Percentiles rank a stretch among this genome's conserved stretches.
Evolutionary conservation across 2,329 filamentous ascomycete species (phyloP).

Genomic region (Fusarium sp.): DNA sequence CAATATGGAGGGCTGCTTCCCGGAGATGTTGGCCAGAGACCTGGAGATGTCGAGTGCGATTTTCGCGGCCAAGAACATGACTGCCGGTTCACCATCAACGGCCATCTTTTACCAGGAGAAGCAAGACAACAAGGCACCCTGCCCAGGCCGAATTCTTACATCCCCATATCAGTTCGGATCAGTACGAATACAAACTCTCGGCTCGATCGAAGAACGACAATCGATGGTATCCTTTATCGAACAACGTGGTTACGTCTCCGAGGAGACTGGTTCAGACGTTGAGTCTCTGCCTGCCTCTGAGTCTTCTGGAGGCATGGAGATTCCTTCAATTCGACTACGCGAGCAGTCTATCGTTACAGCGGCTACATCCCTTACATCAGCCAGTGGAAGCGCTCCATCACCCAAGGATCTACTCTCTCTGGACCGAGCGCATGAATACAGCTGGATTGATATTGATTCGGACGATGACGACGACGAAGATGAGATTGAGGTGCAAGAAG

Average conservation of each 20-base stretch:
- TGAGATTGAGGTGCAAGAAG: conserved; percentile 24
- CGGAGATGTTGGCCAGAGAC: conserved; percentile 67
- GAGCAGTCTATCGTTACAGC: conserved; percentile 52
- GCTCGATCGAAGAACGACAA: conserved; percentile 52
- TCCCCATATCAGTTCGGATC: conserved; percentile 48
- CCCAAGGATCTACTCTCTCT: conserved; percentile 39
- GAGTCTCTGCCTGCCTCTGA: conserved; percentile 48
- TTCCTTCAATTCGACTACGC: conserved; percentile 49
- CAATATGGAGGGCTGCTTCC: conserved; percentile 58
- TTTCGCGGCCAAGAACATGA: conserved; percentile 65
- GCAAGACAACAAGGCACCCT: conserved; percentile 21
- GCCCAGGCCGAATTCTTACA: conserved; percentile 35
- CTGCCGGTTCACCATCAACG: conserved; percentile 60
- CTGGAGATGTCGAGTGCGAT: conserved; percentile 61
- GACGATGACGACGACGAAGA: conserved; percentile 45
- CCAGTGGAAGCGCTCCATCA: conserved; percentile 43
- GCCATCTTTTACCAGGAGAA: conserved; percentile 50
- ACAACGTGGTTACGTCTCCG: conserved; percentile 29
- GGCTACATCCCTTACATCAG: conserved; percentile 52
- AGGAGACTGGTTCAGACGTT: conserved; percentile 49
- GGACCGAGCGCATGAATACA: conserved; percentile 43
- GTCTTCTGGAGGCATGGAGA: conserved; percentile 48
- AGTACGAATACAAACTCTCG: conserved; percentile 47
- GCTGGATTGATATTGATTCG: conserved; percentile 55
- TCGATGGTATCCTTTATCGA: conserved; percentile 52